A percentile compares a stretch with the other conserved stretches of the same genome.
phyloP scores from a whole-genome alignment of 345 rosid genomes.

The Tarenaya hassleriana region DNA sequence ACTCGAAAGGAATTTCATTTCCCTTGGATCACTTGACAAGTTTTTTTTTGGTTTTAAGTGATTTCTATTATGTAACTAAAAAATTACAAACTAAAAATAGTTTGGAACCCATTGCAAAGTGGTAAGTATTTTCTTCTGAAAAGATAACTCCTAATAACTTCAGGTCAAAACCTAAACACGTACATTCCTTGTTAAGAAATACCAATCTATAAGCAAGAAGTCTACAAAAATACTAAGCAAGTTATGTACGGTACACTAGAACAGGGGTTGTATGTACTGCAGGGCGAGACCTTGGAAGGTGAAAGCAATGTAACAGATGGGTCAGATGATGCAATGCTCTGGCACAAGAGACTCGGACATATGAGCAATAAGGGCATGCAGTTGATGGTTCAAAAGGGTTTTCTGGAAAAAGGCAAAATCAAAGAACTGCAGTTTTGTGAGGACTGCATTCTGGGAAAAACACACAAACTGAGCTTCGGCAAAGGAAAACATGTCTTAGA shows the following conservation, averaged over 20 bases:
- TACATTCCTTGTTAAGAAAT: too few species aligned
- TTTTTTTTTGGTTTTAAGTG: too few species aligned
- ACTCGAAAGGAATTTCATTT: neutral
- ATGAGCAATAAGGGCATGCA: neutral
- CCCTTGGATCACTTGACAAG: neutral
- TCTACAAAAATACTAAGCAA: too few species aligned
- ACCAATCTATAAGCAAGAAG: too few species aligned
- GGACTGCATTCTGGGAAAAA: neutral
- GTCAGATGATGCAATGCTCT: neutral
- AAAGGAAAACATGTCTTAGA: neutral
- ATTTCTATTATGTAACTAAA: too few species aligned
- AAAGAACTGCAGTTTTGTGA: neutral
- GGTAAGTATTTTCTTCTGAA: too few species aligned
- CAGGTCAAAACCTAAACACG: too few species aligned
- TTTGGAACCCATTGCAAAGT: too few species aligned
- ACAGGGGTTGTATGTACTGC: neutral
- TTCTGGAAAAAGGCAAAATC: neutral
- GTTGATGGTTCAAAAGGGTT: accelerated
- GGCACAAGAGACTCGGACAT: neutral
- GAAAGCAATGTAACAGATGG: neutral
- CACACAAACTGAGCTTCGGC: neutral
- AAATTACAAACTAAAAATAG: too few species aligned
- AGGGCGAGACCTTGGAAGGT: neutral
- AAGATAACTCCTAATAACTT: too few species aligned
- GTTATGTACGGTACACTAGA: too few species aligned